Base-by-base conservation (phyloP, 2,329 filamentous ascomycete species). In the Dothidotthia symphoricarpi region DNA sequence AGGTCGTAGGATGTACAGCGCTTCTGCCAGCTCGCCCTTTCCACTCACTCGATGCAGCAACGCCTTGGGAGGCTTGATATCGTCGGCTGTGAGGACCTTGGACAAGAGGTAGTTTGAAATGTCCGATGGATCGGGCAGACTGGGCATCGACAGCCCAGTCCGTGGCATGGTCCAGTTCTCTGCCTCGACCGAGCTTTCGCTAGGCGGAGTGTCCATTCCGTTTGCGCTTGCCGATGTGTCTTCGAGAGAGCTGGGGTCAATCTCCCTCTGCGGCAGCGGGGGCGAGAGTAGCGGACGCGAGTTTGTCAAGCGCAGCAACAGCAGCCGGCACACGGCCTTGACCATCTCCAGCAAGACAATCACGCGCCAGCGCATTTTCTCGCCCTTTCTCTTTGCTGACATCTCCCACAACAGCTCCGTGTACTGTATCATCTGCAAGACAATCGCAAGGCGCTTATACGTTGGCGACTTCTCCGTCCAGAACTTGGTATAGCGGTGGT, bases 321-420 rank as follows among this genome's bases (percentile, higher is more conserved):
- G 69, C 31, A 96, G 70, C 35, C 87, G 76, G 63, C 91, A 96
- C 7, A 93, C 53, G 2, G 91, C 90, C 68, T 97, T 97, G 60
- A 93, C 73, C 1, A 81, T 77, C 69, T 98, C 93, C 15, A 98
- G 74, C 3, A 94, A 63, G 9, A 97, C 82, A 5, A 97, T 81
- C 0, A 94, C 81, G 34, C 87, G 82, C 93, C 93, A 98, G 19
- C 89, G 81, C 16, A 84, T 70, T 57, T 79, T 82, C 66, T 94
- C 89, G 13, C 88, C 86, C 46, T 83, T 83, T 32, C 91, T 79
- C 69, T 95, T 94, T 17, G 90, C 90, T 17, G 86, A 81, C 93
- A 98, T 98, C 66, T 98, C 93, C 78, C 91, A 93, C n/a, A 98
- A 72, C 19, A 98, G 74, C 69, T 98, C 88, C 0, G 90, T 95